phyloP scores from a whole-genome alignment of 129 eudicot genomes.

The Gnaphalium uliginosum region DNA sequence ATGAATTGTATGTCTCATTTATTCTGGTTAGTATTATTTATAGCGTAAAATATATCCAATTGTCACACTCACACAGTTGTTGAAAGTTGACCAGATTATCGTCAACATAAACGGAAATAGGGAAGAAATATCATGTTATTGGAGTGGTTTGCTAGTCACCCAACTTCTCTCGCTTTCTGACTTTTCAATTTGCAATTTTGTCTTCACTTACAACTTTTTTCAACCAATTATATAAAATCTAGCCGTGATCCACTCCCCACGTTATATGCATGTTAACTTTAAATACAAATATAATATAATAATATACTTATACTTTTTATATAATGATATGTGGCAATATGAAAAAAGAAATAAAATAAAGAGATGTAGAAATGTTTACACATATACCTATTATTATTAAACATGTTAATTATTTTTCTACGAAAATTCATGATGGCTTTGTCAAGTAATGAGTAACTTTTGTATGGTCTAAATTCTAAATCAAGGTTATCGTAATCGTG shows the following conservation, averaged over 20 bases:
- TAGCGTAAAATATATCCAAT: not conserved
- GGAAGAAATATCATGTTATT: not conserved
- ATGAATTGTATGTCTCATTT: not conserved
- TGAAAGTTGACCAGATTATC: not conserved
- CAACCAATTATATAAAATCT: not conserved
- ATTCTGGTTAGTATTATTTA: slow-evolving; percentile 5
- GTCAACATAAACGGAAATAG: not conserved
- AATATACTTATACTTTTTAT: too few species aligned
- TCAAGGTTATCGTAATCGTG: too few species aligned
- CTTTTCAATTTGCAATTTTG: not conserved
- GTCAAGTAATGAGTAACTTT: too few species aligned
- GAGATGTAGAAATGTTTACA: not conserved
- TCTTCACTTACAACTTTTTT: slow-evolving; percentile 9
- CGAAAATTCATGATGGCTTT: too few species aligned
- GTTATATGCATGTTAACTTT: slow-evolving; percentile 5
- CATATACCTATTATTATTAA: too few species aligned
- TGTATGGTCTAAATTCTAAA: too few species aligned
- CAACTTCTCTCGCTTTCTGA: not conserved
- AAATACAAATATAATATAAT: too few species aligned
- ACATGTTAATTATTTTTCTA: too few species aligned
- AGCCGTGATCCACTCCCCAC: slow-evolving; percentile 5
- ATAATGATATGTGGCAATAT: too few species aligned
- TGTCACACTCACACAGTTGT: not conserved
- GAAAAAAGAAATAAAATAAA: not conserved
- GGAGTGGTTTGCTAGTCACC: not conserved